Evolutionary conservation across 2,329 filamentous ascomycete species (phyloP).

Genomic region (Arthrobotrys sinensis): DNA sequence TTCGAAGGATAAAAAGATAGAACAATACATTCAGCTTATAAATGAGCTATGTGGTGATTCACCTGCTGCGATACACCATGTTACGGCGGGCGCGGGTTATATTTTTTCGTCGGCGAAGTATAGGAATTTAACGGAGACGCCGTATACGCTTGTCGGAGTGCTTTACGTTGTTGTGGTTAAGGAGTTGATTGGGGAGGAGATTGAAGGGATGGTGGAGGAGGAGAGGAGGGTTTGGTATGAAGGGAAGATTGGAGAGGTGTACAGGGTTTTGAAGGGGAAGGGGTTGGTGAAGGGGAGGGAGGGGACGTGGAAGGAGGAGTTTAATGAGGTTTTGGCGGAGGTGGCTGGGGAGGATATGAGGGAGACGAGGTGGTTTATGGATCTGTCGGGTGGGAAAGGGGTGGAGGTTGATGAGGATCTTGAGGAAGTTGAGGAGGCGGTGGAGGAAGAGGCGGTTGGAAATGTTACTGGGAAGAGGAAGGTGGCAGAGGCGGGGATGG

Average conservation of each 20-base stretch:
- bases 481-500: conserved; percentile 39
- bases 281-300: conserved; percentile 58
- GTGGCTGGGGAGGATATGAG: conserved; percentile 61
- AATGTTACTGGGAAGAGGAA: conserved; percentile 34
- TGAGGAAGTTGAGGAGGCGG: conserved; percentile 44
- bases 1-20: conserved; percentile 16
- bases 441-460: conserved; percentile 22
- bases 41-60: conserved; percentile 14
- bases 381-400: conserved; percentile 57
- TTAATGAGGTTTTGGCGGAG: conserved; percentile 62
- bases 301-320: conserved; percentile 56
- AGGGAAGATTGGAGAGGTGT: conserved; percentile 53
- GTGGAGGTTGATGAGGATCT: conserved; percentile 40
- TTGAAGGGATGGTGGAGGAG: conserved; percentile 14
- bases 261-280: conserved; percentile 61
- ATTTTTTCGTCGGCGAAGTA: conserved; percentile 32
- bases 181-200: conserved; percentile 57
- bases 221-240: conserved; percentile 57
- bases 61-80: conserved; percentile 11
- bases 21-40: conserved; percentile 33
- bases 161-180: conserved; percentile 62
- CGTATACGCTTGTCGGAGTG: conserved; percentile 38
- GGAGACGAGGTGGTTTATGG: conserved; percentile 62
- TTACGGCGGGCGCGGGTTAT: conserved; percentile 28
- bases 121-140: conserved; percentile 40